Evolutionary conservation across 208 protist species (phyloP), one percentile per base, ranked within the genome.

Genomic region (Crithidia acanthocephali): DNA sequence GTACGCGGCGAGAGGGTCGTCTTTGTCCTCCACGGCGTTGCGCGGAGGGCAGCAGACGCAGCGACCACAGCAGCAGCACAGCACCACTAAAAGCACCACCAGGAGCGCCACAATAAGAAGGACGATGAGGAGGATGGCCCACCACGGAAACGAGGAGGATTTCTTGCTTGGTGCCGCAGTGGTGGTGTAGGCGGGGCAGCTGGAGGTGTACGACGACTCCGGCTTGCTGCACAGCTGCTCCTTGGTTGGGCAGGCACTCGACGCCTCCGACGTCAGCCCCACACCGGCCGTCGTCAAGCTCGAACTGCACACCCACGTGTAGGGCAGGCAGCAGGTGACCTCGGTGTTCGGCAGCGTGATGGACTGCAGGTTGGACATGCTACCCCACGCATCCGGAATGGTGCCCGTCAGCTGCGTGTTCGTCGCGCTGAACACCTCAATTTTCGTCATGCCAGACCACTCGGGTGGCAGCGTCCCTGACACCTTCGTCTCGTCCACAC

Each of bases 251-350:
- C 57, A 63, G 22, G 33, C n/a, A 1, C 15, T 16, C 5, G 57
- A 63, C 16, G 40, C 57, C 23, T 7, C 13, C 15, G 57, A 47
- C n/a, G 33, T 50, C 23, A 63, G 3, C 5, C 57, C 57, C 3
- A 63, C 23, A 33, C 25, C 20, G 8, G 3, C n/a, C 15, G 40
- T 32, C 22, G 57, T 63, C 0, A 30, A 50, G n/a, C 16, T 40
- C 9, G 6, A 20, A 2, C 11, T 40, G 40, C 57, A 63, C 37
- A 63, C 11, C 57, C 57, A 63, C 40, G 2, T 20, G 33, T 63
- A 50, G 30, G 57, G 57, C 40, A 50, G 33, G 18, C 57, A 63
- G 40, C 57, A 47, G 37, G 57, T 63, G 37, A 63, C n/a, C 10
- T 23, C 23, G n/a, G 57, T 63, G 37, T 23, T 40, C 2, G n/a